Conservation (phyloP, 140 eudicot species). For the Oenanthe javanica region DNA sequence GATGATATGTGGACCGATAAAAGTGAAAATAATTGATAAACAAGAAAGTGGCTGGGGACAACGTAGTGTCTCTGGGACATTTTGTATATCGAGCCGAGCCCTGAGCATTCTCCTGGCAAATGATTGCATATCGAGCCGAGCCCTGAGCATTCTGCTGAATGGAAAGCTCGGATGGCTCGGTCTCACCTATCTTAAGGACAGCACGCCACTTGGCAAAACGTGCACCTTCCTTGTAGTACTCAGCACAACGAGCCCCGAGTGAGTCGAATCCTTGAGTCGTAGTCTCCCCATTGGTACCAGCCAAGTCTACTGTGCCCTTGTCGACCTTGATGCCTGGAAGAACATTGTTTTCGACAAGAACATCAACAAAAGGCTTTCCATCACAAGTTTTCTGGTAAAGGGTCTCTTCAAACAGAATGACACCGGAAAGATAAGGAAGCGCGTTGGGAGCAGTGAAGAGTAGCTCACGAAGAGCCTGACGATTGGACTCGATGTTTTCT, state of each 20-base stretch:
- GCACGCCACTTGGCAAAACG: constrained; percentile 97
- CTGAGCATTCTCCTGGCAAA: constrained; percentile 92
- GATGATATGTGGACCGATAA: too few relatives aligned
- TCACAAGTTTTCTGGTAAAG: constrained; percentile 58
- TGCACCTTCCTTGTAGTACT: constrained; percentile 81
- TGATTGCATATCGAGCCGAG: constrained; percentile 77
- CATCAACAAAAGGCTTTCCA: constrained; percentile 72
- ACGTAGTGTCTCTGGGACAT: too few relatives aligned
- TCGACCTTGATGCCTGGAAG: constrained; percentile 81
- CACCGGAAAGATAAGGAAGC: constrained; percentile 70
- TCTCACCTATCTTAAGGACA: constrained; percentile 77
- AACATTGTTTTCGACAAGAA: constrained; percentile 57
- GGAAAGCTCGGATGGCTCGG: constrained; percentile 74
- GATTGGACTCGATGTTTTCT: constrained; percentile 80
- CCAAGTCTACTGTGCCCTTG: constrained; percentile 69
- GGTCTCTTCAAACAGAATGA: constrained; percentile 83
- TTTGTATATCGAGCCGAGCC: too few relatives aligned
- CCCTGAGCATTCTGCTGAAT: constrained; percentile 93
- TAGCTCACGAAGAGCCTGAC: constrained; percentile 87
- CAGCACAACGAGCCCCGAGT: constrained; percentile 63
- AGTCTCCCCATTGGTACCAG: constrained; percentile 91
- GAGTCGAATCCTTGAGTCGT: constrained; percentile 87
- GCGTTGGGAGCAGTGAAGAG: constrained; percentile 77
- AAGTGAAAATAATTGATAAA: too few relatives aligned
- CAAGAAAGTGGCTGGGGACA: too few relatives aligned